Evolutionary conservation across 2,329 filamentous ascomycete genomes (phyloP), one percentile per base, ranked within the genome.

Genomic region (Aspergillus oerlinghausenensis): DNA sequence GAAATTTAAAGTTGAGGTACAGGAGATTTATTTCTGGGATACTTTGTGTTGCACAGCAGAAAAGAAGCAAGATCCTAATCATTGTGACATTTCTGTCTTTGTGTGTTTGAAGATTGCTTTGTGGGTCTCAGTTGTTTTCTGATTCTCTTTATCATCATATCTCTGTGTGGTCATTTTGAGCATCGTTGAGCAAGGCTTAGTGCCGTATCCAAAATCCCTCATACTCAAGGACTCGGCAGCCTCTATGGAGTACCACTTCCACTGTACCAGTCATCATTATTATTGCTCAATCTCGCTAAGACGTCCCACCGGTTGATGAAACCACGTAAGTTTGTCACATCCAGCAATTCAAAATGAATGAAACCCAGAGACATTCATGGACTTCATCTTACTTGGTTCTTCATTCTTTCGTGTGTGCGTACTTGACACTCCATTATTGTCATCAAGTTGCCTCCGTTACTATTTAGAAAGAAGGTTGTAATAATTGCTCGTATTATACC

Each of bases 151-250:
- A 19, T 9, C 10, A 43, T 47, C 10, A 45, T 19, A 4, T 9
- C n/a, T 23, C 8, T 45, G 19, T 21, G 21, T 47, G 43, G 14
- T 26, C 43, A 23, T 23, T 47, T 47, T 14, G 43, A 47, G 21
- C 17, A 47, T 47, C 26, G 43, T 17, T 52, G 49, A 49, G 21
- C 28, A 25, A 23, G 25, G 56, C 53, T 57, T 58, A 58, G 57
- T 58, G 28, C 11, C 35, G 51, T 40, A 7, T 51, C 42, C 60
- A 62, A 63, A 63, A 63, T 63, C 52, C 61, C 61, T 63, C 61
- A 63, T 63, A 62, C 55, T 54, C 21, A 50, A 57, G 28, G 10
- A 52, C 35, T 48, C 23, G 57, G 55, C 23, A 25, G 25, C 56
- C 52, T 57, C 57, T 60, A 38, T 17, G 32, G 5, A 17, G 56